Evolutionary conservation across 169 alveolate genomes (phyloP).

Genomic region (Eimeria falciformis): DNA sequence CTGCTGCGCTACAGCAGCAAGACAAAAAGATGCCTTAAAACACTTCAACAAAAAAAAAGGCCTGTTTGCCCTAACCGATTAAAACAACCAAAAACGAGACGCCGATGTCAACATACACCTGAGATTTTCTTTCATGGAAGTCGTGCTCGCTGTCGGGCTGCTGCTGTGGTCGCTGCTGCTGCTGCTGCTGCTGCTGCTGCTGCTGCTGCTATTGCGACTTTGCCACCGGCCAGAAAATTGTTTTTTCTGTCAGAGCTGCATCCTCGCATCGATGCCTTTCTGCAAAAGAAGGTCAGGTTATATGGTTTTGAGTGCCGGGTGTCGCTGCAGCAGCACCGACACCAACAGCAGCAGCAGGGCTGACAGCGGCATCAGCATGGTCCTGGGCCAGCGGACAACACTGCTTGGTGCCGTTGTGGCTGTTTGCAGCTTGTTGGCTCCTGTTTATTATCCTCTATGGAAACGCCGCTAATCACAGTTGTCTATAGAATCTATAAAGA

Average conservation of each 20-base stretch:
- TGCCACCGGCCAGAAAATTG: background rate
- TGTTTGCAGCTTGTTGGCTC: background rate
- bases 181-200: background rate
- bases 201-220: background rate
- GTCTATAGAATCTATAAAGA: no score
- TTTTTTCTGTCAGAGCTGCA: background rate
- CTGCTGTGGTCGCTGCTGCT: conserved; percentile 9
- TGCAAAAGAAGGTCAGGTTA: no score
- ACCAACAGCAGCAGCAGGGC: background rate
- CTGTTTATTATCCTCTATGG: no score
- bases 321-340: background rate
- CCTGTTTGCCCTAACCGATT: background rate
- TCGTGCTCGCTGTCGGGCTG: conserved; percentile 36
- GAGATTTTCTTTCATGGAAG: background rate
- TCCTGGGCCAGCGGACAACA: conserved; percentile 31
- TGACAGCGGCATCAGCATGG: background rate
- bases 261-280: no score
- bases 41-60: background rate
- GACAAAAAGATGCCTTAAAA: background rate
- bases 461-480: no score
- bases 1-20: conserved; percentile 16
- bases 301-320: no score
- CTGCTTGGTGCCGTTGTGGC: background rate
- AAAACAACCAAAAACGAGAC: background rate
- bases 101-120: background rate